phyloP scores from a whole-genome alignment of 345 rosid genomes.

The Reutealis trisperma region DNA sequence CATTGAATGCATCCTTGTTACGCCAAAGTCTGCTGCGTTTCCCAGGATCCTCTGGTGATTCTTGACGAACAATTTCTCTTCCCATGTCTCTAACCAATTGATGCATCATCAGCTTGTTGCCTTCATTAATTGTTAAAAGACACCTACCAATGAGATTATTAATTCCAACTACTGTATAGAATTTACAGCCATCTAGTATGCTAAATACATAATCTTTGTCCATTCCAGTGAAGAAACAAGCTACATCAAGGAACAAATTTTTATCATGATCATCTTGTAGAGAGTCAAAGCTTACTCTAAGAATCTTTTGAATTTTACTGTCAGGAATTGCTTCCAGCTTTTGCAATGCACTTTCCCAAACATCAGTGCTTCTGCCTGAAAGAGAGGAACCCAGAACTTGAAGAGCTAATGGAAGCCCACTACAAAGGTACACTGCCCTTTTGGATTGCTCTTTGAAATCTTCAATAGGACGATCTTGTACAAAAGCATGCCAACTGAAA shows the following conservation, averaged over 20 bases:
- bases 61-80: constrained; percentile 20
- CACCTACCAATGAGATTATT: constrained; percentile 20
- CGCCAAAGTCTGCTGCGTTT: constrained; percentile 18
- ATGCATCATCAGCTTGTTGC: constrained; percentile 13
- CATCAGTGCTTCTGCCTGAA: constrained; percentile 14
- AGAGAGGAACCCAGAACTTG: constrained; percentile 18
- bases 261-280: constrained; percentile 19
- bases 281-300: constrained; percentile 17
- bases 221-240: constrained; percentile 14
- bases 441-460: constrained; percentile 5
- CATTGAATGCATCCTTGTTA: constrained; percentile 6
- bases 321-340: constrained; percentile 18
- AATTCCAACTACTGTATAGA: constrained; percentile 17
- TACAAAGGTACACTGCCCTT: constrained; percentile 11
- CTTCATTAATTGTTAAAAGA: constrained; percentile 17
- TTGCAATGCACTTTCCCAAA: constrained; percentile 30
- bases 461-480: constrained; percentile 9
- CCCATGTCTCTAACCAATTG: constrained; percentile 16
- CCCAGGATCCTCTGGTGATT: constrained; percentile 17
- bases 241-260: constrained; percentile 11
- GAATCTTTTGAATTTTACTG: constrained; percentile 16
- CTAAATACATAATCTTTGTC: constrained; percentile 3
- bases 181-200: constrained; percentile 13
- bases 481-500: constrained; percentile 14
- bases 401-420: constrained; percentile 19